Percentiles rank a stretch among this genome's conserved stretches.
Conservation (phyloP, 2,329 filamentous ascomycete species). For the Lachnellula subtilissima region DNA sequence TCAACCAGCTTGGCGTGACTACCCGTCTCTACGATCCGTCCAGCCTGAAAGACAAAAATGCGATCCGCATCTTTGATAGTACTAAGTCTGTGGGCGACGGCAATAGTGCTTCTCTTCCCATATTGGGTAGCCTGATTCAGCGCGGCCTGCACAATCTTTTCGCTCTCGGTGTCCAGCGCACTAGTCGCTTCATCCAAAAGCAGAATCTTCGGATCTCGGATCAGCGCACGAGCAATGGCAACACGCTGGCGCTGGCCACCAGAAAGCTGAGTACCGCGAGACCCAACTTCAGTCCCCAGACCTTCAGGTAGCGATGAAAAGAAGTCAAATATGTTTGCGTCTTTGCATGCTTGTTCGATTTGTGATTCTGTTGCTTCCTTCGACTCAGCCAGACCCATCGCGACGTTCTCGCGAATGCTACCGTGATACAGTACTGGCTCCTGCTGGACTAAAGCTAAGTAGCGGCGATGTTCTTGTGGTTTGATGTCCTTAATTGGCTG, state of each 20-base stretch:
- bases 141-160: constrained; percentile 73
- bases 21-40: constrained; percentile 15
- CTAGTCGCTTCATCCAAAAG: constrained; percentile 76
- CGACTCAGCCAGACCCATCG: constrained; percentile 61
- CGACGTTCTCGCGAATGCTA: constrained; percentile 63
- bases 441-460: constrained; percentile 65
- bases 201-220: constrained; percentile 45
- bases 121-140: constrained; percentile 35
- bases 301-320: constrained; percentile 46
- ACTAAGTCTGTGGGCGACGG: constrained; percentile 70
- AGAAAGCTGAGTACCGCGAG: constrained; percentile 41
- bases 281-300: constrained; percentile 41
- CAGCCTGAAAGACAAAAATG: constrained; percentile 19
- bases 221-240: constrained; percentile 48
- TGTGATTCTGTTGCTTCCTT: constrained; percentile 37
- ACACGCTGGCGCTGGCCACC: constrained; percentile 52
- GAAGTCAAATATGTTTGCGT: constrained; percentile 48
- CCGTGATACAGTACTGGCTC: constrained; percentile 66
- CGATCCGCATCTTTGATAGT: constrained; percentile 69
- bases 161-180: constrained; percentile 68
- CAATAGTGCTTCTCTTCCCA: constrained; percentile 62
- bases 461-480: constrained; percentile 55
- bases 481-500: constrained; percentile 55
- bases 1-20: constrained; percentile 46
- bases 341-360: constrained; percentile 40